Evolutionary conservation across 192 early-diverging fungal species (phyloP).

Genomic region (Rhizophagus sp.): DNA sequence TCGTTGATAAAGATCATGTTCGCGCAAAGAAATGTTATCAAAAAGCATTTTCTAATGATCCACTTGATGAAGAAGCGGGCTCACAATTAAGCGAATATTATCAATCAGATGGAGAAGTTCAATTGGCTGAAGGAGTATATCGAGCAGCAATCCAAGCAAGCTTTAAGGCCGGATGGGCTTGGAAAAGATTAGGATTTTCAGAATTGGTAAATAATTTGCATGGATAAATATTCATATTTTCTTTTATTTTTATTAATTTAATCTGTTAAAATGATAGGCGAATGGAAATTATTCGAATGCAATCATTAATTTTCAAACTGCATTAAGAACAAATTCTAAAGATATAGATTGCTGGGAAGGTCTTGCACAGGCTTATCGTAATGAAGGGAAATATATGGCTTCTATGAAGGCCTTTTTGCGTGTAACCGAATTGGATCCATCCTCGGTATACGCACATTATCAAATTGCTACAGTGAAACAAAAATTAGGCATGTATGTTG

Average conservation of each 20-base stretch:
- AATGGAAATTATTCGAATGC: slow-evolving; percentile 52
- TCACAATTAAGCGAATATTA: slow-evolving; percentile 65
- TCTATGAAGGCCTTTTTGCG: slow-evolving; percentile 75
- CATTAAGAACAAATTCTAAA: slow-evolving; percentile 70
- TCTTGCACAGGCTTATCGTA: slow-evolving; percentile 72
- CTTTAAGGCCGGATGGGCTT: slow-evolving; percentile 71
- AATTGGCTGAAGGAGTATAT: slow-evolving; percentile 55
- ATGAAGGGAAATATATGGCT: slow-evolving; percentile 71
- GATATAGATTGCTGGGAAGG: slow-evolving; percentile 75
- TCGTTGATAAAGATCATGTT: slow-evolving; percentile 60
- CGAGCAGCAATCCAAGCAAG: slow-evolving; percentile 39
- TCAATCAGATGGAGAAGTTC: slow-evolving; percentile 43
- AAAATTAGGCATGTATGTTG: slow-evolving; percentile 50
- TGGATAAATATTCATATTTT: background rate
- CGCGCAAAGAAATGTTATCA: slow-evolving; percentile 83
- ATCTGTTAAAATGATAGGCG: slow-evolving; percentile 28
- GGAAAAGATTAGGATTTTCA: slow-evolving; percentile 76
- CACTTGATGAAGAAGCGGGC: slow-evolving; percentile 66
- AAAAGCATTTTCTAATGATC: slow-evolving; percentile 75
- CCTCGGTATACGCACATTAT: slow-evolving; percentile 44
- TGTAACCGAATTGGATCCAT: slow-evolving; percentile 65
- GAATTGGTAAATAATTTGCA: slow-evolving; percentile 47
- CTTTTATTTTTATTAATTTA: background rate
- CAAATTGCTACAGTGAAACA: slow-evolving; percentile 54
- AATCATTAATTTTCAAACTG: slow-evolving; percentile 75